phyloP scores from a whole-genome alignment of 2,329 filamentous ascomycete genomes.

The Aphanocladium album region DNA sequence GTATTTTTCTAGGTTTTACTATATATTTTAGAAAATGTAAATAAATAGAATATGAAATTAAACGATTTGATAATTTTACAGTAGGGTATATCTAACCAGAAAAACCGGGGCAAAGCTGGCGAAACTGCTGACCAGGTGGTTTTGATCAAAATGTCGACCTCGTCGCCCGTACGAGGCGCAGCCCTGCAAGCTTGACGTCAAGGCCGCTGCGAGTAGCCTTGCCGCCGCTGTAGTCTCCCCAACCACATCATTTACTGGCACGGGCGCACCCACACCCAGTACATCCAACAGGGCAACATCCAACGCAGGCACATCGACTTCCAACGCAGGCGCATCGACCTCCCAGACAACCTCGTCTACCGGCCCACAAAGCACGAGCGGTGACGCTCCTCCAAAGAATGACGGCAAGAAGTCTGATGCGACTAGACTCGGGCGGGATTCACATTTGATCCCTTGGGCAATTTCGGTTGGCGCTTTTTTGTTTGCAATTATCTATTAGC shows the following conservation, averaged over 20 bases:
- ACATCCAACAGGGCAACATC: neutral
- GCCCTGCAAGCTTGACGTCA: conserved; percentile 10
- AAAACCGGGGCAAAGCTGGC: too few species aligned
- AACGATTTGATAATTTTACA: too few species aligned
- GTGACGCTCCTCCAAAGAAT: neutral
- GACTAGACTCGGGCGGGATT: neutral
- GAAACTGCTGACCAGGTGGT: too few species aligned
- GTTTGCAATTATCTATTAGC: neutral
- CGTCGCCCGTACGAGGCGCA: too few species aligned
- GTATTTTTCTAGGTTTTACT: too few species aligned
- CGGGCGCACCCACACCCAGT: neutral
- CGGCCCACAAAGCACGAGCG: neutral
- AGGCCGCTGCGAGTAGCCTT: conserved; percentile 7
- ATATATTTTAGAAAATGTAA: too few species aligned
- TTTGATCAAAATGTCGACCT: too few species aligned
- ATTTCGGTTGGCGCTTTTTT: neutral
- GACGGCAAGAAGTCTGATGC: neutral
- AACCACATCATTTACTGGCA: neutral
- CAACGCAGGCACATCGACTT: too few species aligned
- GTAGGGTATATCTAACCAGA: too few species aligned
- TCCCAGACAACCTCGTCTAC: neutral
- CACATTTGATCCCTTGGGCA: neutral
- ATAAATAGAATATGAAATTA: too few species aligned
- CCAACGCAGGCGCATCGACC: neutral
- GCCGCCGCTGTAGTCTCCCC: neutral